Conservation (phyloP, 2,329 filamentous ascomycete genomes). For the Colletotrichum tabaci region DNA sequence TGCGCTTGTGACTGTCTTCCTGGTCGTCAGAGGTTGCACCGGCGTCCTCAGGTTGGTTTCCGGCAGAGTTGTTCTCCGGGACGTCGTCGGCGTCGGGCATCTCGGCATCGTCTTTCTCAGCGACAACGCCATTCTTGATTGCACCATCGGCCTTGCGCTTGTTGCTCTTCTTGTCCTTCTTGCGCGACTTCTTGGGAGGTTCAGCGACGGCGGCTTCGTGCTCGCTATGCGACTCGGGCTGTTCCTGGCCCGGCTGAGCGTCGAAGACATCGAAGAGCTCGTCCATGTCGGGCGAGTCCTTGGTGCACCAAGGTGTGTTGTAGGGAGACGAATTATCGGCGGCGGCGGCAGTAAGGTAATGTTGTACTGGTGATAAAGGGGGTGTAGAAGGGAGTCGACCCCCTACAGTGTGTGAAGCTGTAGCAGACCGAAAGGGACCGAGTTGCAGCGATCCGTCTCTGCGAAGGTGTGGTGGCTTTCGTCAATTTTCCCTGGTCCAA, state of each 20-base stretch:
- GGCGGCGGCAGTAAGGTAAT: not conserved
- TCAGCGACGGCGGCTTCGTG: conserved; percentile 54
- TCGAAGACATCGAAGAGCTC: conserved; percentile 89
- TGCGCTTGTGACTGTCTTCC: conserved; percentile 69
- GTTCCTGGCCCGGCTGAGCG: conserved; percentile 66
- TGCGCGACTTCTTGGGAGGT: conserved; percentile 58
- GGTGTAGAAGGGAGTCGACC: not conserved
- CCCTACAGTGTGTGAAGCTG: not conserved
- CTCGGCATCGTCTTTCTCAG: conserved; percentile 52
- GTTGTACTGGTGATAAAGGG: not conserved
- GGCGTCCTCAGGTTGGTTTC: conserved; percentile 48
- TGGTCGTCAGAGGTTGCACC: conserved; percentile 50
- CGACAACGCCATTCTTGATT: conserved; percentile 69
- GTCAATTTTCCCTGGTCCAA: conserved; percentile 29
- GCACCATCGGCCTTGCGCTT: conserved; percentile 90
- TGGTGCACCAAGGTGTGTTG: not conserved
- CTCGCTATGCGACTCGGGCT: conserved; percentile 58
- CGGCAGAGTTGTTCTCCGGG: conserved; percentile 55
- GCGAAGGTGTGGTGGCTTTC: not conserved
- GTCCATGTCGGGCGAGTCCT: conserved; percentile 68
- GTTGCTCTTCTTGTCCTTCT: conserved; percentile 76
- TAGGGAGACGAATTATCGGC: not conserved
- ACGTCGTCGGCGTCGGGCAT: conserved; percentile 62
- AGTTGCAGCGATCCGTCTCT: not conserved
- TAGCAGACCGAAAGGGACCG: not conserved